A percentile compares a stretch with the other conserved stretches of the same genome.
Evolutionary conservation across 768 basidiomycete species (phyloP).

Genomic region (Tylopilus vinaceipallidus): DNA sequence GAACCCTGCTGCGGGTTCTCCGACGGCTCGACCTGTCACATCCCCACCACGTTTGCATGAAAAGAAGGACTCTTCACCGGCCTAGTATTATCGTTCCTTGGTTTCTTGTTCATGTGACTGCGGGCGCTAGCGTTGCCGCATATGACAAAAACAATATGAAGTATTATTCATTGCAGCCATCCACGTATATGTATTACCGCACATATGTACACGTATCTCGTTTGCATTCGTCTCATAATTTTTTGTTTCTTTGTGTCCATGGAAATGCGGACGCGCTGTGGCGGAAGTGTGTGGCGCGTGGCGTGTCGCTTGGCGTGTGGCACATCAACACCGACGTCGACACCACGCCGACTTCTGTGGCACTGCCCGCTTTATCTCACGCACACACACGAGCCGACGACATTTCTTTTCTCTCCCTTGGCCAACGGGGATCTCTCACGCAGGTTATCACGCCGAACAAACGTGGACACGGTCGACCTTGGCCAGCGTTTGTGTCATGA

Average conservation of each 20-base stretch:
- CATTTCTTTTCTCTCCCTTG: background rate
- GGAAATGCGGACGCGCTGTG: background rate
- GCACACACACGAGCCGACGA: background rate
- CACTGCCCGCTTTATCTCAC: background rate
- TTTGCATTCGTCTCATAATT: constrained; percentile 13
- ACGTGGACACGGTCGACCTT: background rate
- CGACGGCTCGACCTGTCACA: constrained; percentile 50
- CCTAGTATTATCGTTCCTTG: constrained; percentile 10
- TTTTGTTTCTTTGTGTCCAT: background rate
- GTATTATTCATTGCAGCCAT: constrained; percentile 22
- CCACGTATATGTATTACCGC: constrained; percentile 30
- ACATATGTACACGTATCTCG: constrained; percentile 29
- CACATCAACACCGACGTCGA: background rate
- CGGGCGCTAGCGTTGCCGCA: constrained; percentile 2
- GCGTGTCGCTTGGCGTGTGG: background rate
- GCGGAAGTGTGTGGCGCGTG: background rate
- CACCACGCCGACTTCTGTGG: no score
- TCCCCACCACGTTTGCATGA: constrained; percentile 47
- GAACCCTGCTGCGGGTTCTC: constrained; percentile 48
- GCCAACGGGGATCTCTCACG: background rate
- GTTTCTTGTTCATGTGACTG: constrained; percentile 14
- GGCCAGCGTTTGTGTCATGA: constrained; percentile 26
- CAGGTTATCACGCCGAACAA: background rate
- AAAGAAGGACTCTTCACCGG: constrained; percentile 31
- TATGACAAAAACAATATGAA: constrained; percentile 24